Evolutionary conservation across 192 early-diverging fungal genomes (phyloP).

Genomic region (Allomyces macrogynus): DNA sequence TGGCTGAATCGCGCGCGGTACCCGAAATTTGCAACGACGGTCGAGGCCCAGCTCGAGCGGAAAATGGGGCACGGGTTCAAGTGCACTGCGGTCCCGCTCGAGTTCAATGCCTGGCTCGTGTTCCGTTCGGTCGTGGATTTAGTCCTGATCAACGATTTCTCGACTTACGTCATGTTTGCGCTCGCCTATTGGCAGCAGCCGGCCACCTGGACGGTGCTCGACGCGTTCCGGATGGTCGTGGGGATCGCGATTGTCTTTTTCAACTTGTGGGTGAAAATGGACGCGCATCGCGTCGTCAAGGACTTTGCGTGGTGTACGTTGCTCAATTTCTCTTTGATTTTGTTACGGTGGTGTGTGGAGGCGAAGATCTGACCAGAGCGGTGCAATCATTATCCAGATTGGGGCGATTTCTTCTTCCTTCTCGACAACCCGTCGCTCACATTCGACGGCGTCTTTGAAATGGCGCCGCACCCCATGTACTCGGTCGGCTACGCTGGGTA

Average conservation of each 20-base stretch:
- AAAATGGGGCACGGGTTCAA: conserved; percentile 65
- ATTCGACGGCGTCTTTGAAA: conserved; percentile 85
- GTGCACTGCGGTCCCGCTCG: conserved; percentile 63
- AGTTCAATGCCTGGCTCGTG: conserved; percentile 91
- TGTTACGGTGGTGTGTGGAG: conserved; percentile 3
- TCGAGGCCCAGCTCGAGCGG: conserved; percentile 42
- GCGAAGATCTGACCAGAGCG: too few species aligned
- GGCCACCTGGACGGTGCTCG: conserved; percentile 30
- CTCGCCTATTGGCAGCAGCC: conserved; percentile 61
- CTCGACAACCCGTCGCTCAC: conserved; percentile 64
- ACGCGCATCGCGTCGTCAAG: conserved; percentile 85
- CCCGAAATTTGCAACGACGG: conserved; percentile 28
- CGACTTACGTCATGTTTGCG: conserved; percentile 62
- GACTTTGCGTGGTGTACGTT: conserved; percentile 93
- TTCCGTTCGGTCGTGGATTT: conserved; percentile 84
- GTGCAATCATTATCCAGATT: conserved; percentile 35
- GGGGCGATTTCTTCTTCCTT: conserved; percentile 98
- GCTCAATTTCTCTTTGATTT: conserved; percentile 5
- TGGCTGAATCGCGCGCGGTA: conserved; percentile 39
- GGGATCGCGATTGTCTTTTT: conserved; percentile 64
- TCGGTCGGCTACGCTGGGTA: conserved; percentile 92
- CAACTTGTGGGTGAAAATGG: conserved; percentile 90
- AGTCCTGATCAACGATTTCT: conserved; percentile 83
- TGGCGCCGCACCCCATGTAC: conserved; percentile 98
- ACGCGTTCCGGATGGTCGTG: conserved; percentile 52